These are phyloP conservation scores for Starmera amethionina DNA, from an alignment of 805 yeast genomes.

Conservation along the genomic window DNA sequence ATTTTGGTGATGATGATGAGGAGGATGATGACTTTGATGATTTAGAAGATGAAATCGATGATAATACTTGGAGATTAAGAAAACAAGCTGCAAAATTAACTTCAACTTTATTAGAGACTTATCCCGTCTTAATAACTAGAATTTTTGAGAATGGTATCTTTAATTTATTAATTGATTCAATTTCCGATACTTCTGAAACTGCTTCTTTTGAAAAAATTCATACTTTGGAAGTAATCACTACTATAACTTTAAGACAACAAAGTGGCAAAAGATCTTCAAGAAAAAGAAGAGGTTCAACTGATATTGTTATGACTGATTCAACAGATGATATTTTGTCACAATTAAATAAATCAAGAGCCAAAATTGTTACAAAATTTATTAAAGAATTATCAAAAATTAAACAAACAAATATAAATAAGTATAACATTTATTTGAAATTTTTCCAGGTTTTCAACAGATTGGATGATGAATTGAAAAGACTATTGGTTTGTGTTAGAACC, in stretches of 20 bases:
- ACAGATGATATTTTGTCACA: conserved; percentile 15
- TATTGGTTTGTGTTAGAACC: conserved; percentile 14
- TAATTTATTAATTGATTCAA: conserved; percentile 21
- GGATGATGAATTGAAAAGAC: conserved; percentile 13
- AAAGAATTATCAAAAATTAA: conserved; percentile 17
- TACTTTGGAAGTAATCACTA: conserved; percentile 32
- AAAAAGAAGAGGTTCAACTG: conserved; percentile 23
- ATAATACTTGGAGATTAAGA: conserved; percentile 55
- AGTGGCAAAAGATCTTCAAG: conserved; percentile 15
- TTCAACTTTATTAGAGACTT: conserved; percentile 25
- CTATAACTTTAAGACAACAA: conserved; percentile 12
- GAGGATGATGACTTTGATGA: conserved; percentile 36
- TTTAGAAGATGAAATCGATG: conserved; percentile 33
- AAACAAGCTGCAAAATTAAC: conserved; percentile 37
- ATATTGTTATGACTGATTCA: conserved; percentile 28
- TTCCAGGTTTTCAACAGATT: conserved; percentile 15
- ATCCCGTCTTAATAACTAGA: conserved; percentile 26
- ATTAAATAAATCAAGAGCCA: conserved; percentile 11
- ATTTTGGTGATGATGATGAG: conserved; percentile 36
- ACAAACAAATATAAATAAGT: conserved; percentile 15
- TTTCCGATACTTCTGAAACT: conserved; percentile 35
- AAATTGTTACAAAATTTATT: conserved; percentile 13
- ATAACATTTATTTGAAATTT: conserved; percentile 14
- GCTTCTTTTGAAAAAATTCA: conserved; percentile 42
- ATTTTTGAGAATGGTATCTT: conserved; percentile 24